A percentile compares a stretch with the other conserved stretches of the same genome.
phyloP scores from a whole-genome alignment of 78 protist species.

The Blattamonas nauphoetae region DNA sequence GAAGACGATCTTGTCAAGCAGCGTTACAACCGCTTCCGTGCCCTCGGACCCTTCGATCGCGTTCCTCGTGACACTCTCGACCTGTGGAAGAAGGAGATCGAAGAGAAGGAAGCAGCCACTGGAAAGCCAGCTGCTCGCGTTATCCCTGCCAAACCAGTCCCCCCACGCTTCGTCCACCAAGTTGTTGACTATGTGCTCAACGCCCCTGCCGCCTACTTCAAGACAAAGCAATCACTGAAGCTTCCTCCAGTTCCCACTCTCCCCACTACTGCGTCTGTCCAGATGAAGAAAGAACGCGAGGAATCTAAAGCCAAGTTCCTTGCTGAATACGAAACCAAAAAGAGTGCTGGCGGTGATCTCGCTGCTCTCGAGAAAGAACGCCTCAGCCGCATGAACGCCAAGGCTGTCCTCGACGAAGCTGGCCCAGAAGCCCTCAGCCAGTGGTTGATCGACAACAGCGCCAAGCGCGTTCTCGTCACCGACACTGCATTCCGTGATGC shows the following conservation, averaged over 20 bases:
- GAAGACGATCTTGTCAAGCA: background rate
- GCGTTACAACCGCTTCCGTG: background rate
- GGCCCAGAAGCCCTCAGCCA: background rate
- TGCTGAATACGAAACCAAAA: background rate
- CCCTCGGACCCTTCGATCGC: background rate
- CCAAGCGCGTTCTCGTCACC: conserved; percentile 34
- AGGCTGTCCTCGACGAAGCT: background rate
- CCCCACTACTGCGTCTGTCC: background rate
- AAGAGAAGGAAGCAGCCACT: background rate
- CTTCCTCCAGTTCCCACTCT: background rate
- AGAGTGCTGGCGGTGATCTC: too few relatives aligned
- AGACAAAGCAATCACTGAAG: background rate
- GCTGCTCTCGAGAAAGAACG: background rate
- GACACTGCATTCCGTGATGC: conserved; percentile 83
- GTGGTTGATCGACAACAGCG: conserved; percentile 1
- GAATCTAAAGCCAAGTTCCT: background rate
- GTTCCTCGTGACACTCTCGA: background rate
- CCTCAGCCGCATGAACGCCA: background rate
- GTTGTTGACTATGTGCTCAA: background rate
- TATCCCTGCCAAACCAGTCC: background rate
- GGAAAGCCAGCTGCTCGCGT: background rate
- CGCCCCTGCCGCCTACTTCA: background rate
- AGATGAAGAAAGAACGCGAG: too few relatives aligned
- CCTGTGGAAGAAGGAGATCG: background rate
- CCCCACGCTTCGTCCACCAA: background rate